Evolutionary conservation across 2,329 filamentous ascomycete genomes (phyloP).

Genomic region (Pseudocercospora cruenta): DNA sequence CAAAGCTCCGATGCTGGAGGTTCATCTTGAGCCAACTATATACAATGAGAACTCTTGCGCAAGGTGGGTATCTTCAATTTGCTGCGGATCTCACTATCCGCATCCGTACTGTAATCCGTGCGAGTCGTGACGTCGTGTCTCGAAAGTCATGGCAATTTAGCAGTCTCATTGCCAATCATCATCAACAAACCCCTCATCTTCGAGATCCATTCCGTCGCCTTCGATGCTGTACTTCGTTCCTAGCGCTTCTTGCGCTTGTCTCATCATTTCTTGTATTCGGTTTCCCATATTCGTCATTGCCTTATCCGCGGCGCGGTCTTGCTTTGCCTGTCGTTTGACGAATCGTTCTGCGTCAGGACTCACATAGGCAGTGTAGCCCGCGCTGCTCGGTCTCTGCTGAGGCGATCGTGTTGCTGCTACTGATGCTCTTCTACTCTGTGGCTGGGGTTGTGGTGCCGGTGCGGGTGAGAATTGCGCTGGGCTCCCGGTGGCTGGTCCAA

Average conservation of each 20-base stretch:
- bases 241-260: constrained; percentile 83
- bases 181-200: constrained; percentile 39
- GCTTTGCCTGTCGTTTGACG: constrained; percentile 70
- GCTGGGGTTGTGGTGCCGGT: constrained; percentile 12
- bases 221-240: constrained; percentile 54
- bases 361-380: constrained; percentile 30
- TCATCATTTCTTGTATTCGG: constrained; percentile 82
- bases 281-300: constrained; percentile 79
- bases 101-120: constrained; percentile 8
- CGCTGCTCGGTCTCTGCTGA: constrained; percentile 26
- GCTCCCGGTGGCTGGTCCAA: constrained; percentile 38
- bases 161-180: constrained; percentile 29
- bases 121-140: not conserved
- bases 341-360: constrained; percentile 72
- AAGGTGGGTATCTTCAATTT: constrained; percentile 19
- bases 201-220: constrained; percentile 38
- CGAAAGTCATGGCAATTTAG: not conserved
- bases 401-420: constrained; percentile 56
- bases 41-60: constrained; percentile 4
- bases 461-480: constrained; percentile 34
- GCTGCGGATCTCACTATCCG: not conserved
- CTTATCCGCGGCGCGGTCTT: constrained; percentile 77
- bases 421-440: constrained; percentile 54
- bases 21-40: too few relatives aligned
- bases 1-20: too few relatives aligned